Conservation (phyloP, 2,329 filamentous ascomycete species). For the Ascochyta fabae region DNA sequence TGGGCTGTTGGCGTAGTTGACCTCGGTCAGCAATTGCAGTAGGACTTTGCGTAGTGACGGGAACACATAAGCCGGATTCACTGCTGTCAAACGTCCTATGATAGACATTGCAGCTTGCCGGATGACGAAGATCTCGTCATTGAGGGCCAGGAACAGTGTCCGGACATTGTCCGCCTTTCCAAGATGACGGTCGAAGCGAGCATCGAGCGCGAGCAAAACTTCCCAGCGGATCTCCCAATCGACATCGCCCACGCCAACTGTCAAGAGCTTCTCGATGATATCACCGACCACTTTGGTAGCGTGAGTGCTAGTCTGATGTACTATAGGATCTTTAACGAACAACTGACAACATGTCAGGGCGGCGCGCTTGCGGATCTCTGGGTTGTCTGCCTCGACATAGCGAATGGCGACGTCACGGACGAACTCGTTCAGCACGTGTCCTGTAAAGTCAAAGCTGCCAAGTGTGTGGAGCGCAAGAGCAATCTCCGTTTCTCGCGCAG, state of each 20-base stretch:
- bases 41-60: constrained; percentile 93
- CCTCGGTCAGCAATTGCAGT: constrained; percentile 93
- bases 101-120: constrained; percentile 95
- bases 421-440: constrained; percentile 96
- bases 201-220: constrained; percentile 86
- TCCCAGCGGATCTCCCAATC: constrained; percentile 88
- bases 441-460: constrained; percentile 92
- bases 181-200: constrained; percentile 94
- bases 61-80: constrained; percentile 97
- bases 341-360: constrained; percentile 97
- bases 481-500: constrained; percentile 82
- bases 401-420: constrained; percentile 97
- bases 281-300: constrained; percentile 97
- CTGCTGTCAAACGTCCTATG: constrained; percentile 86
- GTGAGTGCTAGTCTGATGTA: constrained; percentile 96
- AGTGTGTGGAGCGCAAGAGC: constrained; percentile 92
- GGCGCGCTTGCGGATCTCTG: constrained; percentile 90
- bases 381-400: constrained; percentile 95
- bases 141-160: constrained; percentile 91
- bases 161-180: constrained; percentile 97
- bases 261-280: constrained; percentile 95
- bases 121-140: constrained; percentile 92
- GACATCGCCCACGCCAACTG: constrained; percentile 88
- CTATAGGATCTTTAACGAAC: constrained; percentile 94
- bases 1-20: constrained; percentile 93